Conservation (phyloP, 768 basidiomycete genomes). For the Phylloporus scabripes region DNA sequence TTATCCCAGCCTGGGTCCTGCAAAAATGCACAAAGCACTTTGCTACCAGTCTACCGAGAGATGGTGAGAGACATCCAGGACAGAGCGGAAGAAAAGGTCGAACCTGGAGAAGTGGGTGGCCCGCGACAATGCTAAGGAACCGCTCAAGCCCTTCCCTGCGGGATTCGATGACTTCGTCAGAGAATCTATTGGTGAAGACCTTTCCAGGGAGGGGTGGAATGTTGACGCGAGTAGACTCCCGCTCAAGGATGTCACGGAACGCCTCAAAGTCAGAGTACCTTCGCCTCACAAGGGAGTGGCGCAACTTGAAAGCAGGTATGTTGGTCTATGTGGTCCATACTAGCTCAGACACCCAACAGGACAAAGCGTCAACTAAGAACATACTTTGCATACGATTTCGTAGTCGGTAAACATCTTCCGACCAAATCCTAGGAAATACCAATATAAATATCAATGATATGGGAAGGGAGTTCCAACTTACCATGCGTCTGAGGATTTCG, state of each 20-base stretch:
- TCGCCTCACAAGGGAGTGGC: slow-evolving; percentile 82
- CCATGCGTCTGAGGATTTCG: slow-evolving; percentile 96
- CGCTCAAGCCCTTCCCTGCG: slow-evolving; percentile 90
- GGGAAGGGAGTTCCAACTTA: slow-evolving; percentile 21
- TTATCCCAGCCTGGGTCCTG: slow-evolving; percentile 94
- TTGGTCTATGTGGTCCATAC: slow-evolving; percentile 62
- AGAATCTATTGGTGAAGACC: slow-evolving; percentile 97
- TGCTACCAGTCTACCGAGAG: slow-evolving; percentile 75
- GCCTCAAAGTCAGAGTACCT: slow-evolving; percentile 94
- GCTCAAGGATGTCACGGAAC: slow-evolving; percentile 95
- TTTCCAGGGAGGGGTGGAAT: slow-evolving; percentile 97
- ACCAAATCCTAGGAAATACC: slow-evolving; percentile 61
- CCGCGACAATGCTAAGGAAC: slow-evolving; percentile 94
- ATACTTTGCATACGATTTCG: slow-evolving; percentile 94
- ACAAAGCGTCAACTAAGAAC: neutral
- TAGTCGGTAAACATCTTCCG: slow-evolving; percentile 99
- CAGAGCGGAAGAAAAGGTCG: slow-evolving; percentile 20
- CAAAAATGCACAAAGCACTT: slow-evolving; percentile 91
- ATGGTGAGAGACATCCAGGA: slow-evolving; percentile 4
- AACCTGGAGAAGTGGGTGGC: slow-evolving; percentile 94
- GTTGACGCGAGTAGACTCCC: slow-evolving; percentile 95
- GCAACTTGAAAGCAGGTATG: slow-evolving; percentile 97
- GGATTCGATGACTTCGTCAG: slow-evolving; percentile 93
- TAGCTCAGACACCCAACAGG: slow-evolving; percentile 2
- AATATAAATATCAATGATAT: neutral